Conservation (phyloP, 169 alveolate species). For the Eimeria acervulina region DNA sequence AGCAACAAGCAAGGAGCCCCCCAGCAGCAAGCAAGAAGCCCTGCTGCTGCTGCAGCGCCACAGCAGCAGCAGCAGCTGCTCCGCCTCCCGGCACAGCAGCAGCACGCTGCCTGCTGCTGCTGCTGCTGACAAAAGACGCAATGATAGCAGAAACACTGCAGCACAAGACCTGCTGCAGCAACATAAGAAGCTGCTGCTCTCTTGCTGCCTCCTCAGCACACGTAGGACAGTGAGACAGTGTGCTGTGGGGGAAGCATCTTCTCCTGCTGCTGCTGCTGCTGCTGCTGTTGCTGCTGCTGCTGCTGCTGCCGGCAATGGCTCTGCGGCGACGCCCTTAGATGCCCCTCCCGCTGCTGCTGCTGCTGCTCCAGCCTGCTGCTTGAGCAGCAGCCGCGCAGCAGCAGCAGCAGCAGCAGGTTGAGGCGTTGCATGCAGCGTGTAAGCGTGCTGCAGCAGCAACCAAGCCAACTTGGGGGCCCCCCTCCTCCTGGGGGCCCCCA, state of each 20-base stretch:
- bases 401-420: constrained; percentile 31
- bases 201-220: constrained; percentile 49
- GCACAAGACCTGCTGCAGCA: not conserved
- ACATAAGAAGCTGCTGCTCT: not conserved
- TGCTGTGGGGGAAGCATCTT: constrained; percentile 13
- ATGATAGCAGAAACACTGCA: constrained; percentile 12
- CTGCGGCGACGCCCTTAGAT: constrained; percentile 7
- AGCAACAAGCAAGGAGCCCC: constrained; percentile 28
- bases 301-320: constrained; percentile 43
- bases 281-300: constrained; percentile 64
- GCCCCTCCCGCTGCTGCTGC: constrained; percentile 20
- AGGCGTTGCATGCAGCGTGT: constrained; percentile 49
- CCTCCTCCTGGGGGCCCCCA: constrained; percentile 3
- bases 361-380: not conserved
- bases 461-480: constrained; percentile 22
- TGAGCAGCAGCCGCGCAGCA: not conserved
- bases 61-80: constrained; percentile 69
- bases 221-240: constrained; percentile 25
- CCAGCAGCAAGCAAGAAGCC: constrained; percentile 17
- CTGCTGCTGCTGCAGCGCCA: constrained; percentile 69
- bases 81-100: constrained; percentile 61
- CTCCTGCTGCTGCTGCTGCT: constrained; percentile 39
- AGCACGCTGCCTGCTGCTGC: constrained; percentile 55
- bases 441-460: constrained; percentile 66
- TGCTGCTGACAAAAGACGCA: constrained; percentile 56